These are phyloP conservation scores for Talaromyces funiculosus DNA, from an alignment of 2,329 filamentous ascomycete species.

Conservation along the genomic window DNA sequence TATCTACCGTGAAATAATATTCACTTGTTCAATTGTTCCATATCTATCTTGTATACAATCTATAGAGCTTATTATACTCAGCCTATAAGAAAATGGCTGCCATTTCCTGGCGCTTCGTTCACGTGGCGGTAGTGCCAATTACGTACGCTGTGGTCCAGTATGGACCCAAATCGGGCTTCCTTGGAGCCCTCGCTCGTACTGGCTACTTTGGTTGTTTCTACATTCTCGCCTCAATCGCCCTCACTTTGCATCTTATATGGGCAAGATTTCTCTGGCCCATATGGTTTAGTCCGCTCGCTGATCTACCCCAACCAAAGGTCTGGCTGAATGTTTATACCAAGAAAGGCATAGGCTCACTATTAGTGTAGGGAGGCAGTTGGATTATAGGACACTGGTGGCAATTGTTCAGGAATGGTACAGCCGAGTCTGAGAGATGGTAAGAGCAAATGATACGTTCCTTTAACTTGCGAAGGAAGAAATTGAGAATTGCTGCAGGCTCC, in stretches of 20 bases:
- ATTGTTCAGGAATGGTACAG: neutral
- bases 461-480: no score
- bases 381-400: slow-evolving; percentile 1
- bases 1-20: neutral
- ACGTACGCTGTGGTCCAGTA: neutral
- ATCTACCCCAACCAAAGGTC: slow-evolving; percentile 1
- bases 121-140: neutral
- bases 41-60: neutral
- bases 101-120: neutral
- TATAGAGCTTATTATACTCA: neutral
- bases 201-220: neutral
- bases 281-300: neutral
- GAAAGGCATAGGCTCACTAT: neutral
- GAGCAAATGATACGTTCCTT: neutral
- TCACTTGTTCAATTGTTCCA: neutral
- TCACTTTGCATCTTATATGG: neutral
- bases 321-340: neutral
- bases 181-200: neutral
- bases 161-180: neutral
- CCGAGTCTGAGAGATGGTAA: neutral
- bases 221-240: neutral
- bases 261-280: slow-evolving; percentile 3
- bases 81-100: neutral
- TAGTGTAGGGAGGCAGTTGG: neutral
- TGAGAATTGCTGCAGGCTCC: neutral